Base-by-base conservation (phyloP, 371 early-diverging fungal species). In the Actinomortierella ambigua region DNA sequence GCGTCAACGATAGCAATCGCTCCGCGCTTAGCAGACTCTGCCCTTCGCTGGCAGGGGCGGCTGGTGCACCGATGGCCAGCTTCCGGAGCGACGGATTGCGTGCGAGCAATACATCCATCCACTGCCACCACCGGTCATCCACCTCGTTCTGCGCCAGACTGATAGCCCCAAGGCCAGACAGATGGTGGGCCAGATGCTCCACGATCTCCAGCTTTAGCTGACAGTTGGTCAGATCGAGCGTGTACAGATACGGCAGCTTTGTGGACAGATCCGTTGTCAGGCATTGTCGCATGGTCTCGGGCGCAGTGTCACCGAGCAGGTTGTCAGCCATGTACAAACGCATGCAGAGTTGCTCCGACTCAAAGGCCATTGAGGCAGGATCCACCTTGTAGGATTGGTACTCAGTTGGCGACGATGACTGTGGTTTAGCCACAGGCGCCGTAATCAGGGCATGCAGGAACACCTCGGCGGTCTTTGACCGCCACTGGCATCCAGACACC, bases 91-190 rank as follows among this genome's bases (percentile, higher is more conserved):
- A 24, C 5, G 65, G 65, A 48, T 65, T 70, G 22, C 50, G 53
- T 23, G 34, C 62, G 26, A 70, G 24, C 13, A 70, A 26, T 5
- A 28, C 42, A 26, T 70, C 65, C 24, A 65, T 61, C 71, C 71
- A 70, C 28, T 65, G 65, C 71, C 71, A 70, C 71, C 71, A 70
- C 14, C 62, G 65, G 17, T 57, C 46, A 26, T 70, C 71, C 0
- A 39, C 41, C 40, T 51, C 50, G 52, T 70, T 70, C 14, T 65
- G 65, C 13, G 59, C 57, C 13, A 70, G 26, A 6, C 61, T 48
- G 49, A 70, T 61, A 22, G 61, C 58, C 34, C 49, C 54, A 56
- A 65, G 59, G 27, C 61, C 50, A 44, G 57, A 14, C n/a, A 65
- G 49, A 13, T 48, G 50, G 13, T 18, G 34, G 5, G 65, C 65